phyloP scores from a whole-genome alignment of 306 rosid species.

The Ziziphus jujuba region DNA sequence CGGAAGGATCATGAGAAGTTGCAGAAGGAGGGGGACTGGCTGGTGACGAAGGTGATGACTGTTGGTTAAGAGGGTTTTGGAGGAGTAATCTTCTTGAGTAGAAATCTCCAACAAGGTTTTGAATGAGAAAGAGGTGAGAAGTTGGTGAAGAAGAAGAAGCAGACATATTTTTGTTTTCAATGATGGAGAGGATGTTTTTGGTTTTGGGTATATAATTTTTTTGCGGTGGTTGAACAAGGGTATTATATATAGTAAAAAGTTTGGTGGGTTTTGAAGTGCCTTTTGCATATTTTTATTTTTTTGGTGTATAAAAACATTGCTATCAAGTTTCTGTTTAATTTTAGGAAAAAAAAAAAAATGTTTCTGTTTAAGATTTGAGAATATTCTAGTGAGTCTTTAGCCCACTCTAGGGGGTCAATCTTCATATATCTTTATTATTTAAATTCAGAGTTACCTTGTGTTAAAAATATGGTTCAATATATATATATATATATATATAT shows the following conservation, averaged over 20 bases:
- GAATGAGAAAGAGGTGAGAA: constrained; percentile 30
- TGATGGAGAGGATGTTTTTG: constrained; percentile 6
- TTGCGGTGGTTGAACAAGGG: constrained; percentile 17
- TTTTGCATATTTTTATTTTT: constrained; percentile 8
- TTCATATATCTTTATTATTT: no score
- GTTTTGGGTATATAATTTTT: neutral
- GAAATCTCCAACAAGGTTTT: constrained; percentile 35
- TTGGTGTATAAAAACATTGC: neutral
- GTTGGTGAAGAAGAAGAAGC: constrained; percentile 36
- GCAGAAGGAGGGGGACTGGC: constrained; percentile 37
- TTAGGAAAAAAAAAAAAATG: no score
- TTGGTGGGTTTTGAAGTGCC: neutral
- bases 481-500: no score
- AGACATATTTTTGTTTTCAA: constrained; percentile 39
- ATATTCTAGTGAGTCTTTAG: constrained; percentile 17
- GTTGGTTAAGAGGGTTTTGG: constrained; percentile 36
- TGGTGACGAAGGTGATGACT: constrained; percentile 24
- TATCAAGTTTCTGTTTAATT: neutral
- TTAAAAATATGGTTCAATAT: no score
- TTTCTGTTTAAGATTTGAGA: constrained; percentile 12
- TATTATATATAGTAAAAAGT: constrained; percentile 33
- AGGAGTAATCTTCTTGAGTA: constrained; percentile 71
- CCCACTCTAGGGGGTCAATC: no score
- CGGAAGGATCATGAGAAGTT: constrained; percentile 17
- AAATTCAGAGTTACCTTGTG: no score